phyloP scores from a whole-genome alignment of 2,329 filamentous ascomycete species.

The Lasiodiplodia hormozganensis region DNA sequence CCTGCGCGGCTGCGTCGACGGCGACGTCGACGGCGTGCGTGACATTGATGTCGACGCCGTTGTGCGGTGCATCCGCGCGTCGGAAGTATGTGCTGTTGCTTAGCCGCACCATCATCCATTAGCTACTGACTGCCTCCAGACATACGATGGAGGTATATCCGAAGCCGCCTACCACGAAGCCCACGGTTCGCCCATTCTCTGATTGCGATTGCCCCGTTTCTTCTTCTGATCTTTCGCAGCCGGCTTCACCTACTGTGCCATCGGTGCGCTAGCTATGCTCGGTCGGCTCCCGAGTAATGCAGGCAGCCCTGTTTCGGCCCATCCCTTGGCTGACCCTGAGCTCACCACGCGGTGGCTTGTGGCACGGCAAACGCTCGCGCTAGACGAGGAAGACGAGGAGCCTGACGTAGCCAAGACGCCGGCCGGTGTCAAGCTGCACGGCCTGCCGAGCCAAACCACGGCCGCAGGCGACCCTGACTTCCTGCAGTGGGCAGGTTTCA shows the following conservation, averaged over 20 bases:
- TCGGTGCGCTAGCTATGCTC: slow-evolving; percentile 79
- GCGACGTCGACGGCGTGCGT: slow-evolving; percentile 62
- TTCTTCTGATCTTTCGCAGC: slow-evolving; percentile 55
- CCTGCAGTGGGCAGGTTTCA: slow-evolving; percentile 73
- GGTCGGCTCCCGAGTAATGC: slow-evolving; percentile 59
- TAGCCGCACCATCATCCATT: slow-evolving; percentile 35
- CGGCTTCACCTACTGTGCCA: slow-evolving; percentile 89
- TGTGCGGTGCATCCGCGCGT: slow-evolving; percentile 72
- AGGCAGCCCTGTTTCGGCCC: slow-evolving; percentile 28
- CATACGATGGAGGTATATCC: slow-evolving; percentile 84
- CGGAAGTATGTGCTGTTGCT: slow-evolving; percentile 50
- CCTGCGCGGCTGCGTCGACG: slow-evolving; percentile 68
- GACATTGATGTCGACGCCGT: slow-evolving; percentile 79
- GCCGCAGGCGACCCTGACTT: slow-evolving; percentile 41
- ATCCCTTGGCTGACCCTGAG: slow-evolving; percentile 40
- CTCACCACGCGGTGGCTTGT: slow-evolving; percentile 55
- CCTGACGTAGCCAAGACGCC: slow-evolving; percentile 49
- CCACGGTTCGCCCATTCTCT: slow-evolving; percentile 64
- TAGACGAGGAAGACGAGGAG: slow-evolving; percentile 53
- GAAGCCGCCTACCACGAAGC: slow-evolving; percentile 82
- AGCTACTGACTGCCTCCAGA: slow-evolving; percentile 47
- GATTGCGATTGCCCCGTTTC: not conserved
- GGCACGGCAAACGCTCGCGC: slow-evolving; percentile 53
- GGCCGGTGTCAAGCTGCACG: slow-evolving; percentile 46
- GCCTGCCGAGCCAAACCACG: slow-evolving; percentile 36